These are phyloP conservation scores for Abrus precatorius DNA, from an alignment of 306 rosid species.

Conservation along the genomic window DNA sequence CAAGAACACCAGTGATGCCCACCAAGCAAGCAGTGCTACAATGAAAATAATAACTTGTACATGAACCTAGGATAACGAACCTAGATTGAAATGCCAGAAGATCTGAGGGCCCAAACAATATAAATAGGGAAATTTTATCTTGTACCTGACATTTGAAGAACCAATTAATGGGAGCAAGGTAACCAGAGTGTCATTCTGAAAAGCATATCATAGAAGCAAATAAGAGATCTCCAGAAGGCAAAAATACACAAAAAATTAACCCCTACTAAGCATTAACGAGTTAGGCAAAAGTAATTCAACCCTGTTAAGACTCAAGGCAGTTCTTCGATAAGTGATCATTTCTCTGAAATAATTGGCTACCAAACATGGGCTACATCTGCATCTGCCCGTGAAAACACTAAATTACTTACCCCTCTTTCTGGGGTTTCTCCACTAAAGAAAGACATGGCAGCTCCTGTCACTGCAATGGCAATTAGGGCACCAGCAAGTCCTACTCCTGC, in stretches of 20 bases:
- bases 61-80: conserved; percentile 1
- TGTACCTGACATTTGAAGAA: conserved; percentile 73
- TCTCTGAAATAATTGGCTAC: too few relatives aligned
- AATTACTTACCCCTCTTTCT: conserved; percentile 65
- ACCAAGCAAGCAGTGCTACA: conserved; percentile 81
- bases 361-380: neutral
- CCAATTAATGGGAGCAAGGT: conserved; percentile 78
- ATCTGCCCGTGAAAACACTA: conserved; percentile 16
- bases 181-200: conserved; percentile 80
- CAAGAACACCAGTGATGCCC: conserved; percentile 77
- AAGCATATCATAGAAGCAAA: conserved; percentile 42
- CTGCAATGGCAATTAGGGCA: conserved; percentile 65
- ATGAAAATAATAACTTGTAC: conserved; percentile 35
- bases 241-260: neutral
- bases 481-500: conserved; percentile 77
- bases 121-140: neutral
- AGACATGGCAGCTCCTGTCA: conserved; percentile 66
- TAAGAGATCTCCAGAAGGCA: conserved; percentile 2
- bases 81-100: neutral
- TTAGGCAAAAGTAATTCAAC: conserved; percentile 4
- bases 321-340: neutral
- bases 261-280: conserved; percentile 3
- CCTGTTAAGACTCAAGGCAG: neutral
- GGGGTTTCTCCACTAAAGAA: conserved; percentile 68
- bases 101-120: conserved; percentile 2